These are phyloP conservation scores for Pistacia vera DNA, from an alignment of 345 rosid genomes.

Conservation along the genomic window DNA sequence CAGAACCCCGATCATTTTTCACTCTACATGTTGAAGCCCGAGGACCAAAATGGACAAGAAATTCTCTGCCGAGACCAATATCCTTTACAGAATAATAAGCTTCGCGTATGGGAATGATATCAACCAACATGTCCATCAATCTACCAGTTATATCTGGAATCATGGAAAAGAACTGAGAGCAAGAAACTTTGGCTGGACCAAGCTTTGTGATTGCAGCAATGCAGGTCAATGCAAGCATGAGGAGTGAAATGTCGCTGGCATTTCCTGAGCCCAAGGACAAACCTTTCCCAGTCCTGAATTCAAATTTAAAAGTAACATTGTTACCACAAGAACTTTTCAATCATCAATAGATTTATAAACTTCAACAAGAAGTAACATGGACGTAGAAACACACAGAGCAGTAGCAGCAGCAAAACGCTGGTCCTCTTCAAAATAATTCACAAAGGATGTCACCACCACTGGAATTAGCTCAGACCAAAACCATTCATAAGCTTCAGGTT, in stretches of 20 bases:
- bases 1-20: slow-evolving; percentile 59
- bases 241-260: slow-evolving; percentile 70
- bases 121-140: slow-evolving; percentile 88
- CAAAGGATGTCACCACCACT: slow-evolving; percentile 54
- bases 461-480: slow-evolving; percentile 86
- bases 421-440: slow-evolving; percentile 67
- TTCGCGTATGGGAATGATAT: slow-evolving; percentile 67
- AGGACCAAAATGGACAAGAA: slow-evolving; percentile 94
- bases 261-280: slow-evolving; percentile 46
- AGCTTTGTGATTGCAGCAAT: slow-evolving; percentile 84
- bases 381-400: slow-evolving; percentile 45
- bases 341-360: slow-evolving; percentile 8
- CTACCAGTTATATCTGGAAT: slow-evolving; percentile 76
- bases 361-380: slow-evolving; percentile 20
- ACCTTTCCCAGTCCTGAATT: slow-evolving; percentile 56
- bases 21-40: slow-evolving; percentile 81
- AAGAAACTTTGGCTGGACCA: slow-evolving; percentile 82
- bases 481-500: slow-evolving; percentile 76
- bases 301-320: slow-evolving; percentile 22
- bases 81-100: slow-evolving; percentile 70
- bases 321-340: slow-evolving; percentile 19
- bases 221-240: slow-evolving; percentile 79
- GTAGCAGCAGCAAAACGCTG: slow-evolving; percentile 60
- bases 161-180: slow-evolving; percentile 68
- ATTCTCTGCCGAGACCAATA: slow-evolving; percentile 80